Evolutionary conservation across 805 yeast genomes (phyloP).

Genomic region (Sugiyamaella marilandica): DNA sequence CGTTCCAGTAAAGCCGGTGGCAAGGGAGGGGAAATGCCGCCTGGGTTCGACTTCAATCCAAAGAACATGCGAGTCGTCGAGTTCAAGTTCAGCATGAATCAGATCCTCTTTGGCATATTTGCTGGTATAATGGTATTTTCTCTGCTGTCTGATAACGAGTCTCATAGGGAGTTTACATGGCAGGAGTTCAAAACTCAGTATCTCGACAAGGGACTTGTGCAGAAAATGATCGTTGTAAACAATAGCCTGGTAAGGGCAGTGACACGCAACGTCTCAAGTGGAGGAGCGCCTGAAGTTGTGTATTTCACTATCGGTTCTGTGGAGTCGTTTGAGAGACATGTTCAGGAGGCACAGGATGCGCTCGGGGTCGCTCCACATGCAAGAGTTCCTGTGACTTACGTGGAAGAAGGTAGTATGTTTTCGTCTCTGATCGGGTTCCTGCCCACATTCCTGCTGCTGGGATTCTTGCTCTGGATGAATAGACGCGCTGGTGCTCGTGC

Average conservation of each 20-base stretch:
- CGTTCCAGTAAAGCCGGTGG: not conserved
- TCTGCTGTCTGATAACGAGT: slow-evolving; percentile 8
- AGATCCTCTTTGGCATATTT: slow-evolving; percentile 11
- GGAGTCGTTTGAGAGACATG: slow-evolving; percentile 76
- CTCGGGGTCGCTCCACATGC: slow-evolving; percentile 62
- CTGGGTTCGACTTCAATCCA: slow-evolving; percentile 13
- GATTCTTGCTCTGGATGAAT: slow-evolving; percentile 68
- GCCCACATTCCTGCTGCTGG: slow-evolving; percentile 77
- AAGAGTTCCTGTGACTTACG: slow-evolving; percentile 72
- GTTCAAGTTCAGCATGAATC: slow-evolving; percentile 11
- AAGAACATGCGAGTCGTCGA: slow-evolving; percentile 13
- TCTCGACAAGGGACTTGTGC: slow-evolving; percentile 72
- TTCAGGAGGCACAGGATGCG: slow-evolving; percentile 66
- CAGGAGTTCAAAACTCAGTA: slow-evolving; percentile 83
- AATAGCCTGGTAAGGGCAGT: slow-evolving; percentile 49
- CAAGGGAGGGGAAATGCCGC: slow-evolving; percentile 11
- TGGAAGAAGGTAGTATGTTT: slow-evolving; percentile 61
- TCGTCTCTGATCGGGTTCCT: slow-evolving; percentile 63
- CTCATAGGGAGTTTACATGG: slow-evolving; percentile 45
- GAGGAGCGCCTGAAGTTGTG: slow-evolving; percentile 39
- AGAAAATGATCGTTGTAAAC: slow-evolving; percentile 67
- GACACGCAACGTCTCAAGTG: slow-evolving; percentile 47
- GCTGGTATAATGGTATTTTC: slow-evolving; percentile 13
- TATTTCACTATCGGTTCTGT: slow-evolving; percentile 85
- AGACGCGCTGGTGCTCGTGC: slow-evolving; percentile 43